Conservation (phyloP, 345 rosid genomes). For the Conringia planisiliqua region DNA sequence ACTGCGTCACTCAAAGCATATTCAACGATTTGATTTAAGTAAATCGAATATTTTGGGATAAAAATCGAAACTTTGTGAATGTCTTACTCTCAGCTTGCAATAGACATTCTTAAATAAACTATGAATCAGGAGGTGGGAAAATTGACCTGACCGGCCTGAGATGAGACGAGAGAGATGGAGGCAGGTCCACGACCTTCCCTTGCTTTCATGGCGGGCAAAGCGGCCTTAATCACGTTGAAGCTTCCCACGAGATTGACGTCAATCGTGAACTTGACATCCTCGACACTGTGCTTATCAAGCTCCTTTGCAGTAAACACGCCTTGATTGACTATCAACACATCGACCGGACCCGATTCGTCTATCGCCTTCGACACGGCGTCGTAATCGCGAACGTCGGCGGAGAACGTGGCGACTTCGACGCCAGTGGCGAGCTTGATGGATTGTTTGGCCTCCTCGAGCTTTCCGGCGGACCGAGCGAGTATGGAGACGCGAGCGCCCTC, state of each 20-base stretch:
- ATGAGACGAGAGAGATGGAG: conserved; percentile 69
- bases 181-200: conserved; percentile 51
- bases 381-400: conserved; percentile 78
- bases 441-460: conserved; percentile 64
- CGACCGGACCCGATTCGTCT: conserved; percentile 57
- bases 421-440: conserved; percentile 67
- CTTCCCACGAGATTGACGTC: conserved; percentile 85
- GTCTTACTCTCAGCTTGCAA: not conserved
- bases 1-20: not conserved
- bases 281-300: conserved; percentile 56
- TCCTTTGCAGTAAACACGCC: conserved; percentile 67
- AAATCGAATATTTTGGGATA: not conserved
- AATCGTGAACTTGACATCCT: conserved; percentile 68
- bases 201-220: conserved; percentile 66
- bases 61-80: not conserved
- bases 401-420: conserved; percentile 56
- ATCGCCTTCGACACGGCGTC: conserved; percentile 51
- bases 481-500: conserved; percentile 78
- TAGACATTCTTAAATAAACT: not conserved
- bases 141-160: conserved; percentile 86
- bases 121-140: not conserved
- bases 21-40: not conserved
- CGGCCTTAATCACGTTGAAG: conserved; percentile 80
- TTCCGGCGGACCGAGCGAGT: conserved; percentile 54
- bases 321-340: conserved; percentile 76